Evolutionary conservation across 495 filamentous ascomycete species (phyloP), one percentile per base, ranked within the genome.

Genomic region (Xylaria curta): DNA sequence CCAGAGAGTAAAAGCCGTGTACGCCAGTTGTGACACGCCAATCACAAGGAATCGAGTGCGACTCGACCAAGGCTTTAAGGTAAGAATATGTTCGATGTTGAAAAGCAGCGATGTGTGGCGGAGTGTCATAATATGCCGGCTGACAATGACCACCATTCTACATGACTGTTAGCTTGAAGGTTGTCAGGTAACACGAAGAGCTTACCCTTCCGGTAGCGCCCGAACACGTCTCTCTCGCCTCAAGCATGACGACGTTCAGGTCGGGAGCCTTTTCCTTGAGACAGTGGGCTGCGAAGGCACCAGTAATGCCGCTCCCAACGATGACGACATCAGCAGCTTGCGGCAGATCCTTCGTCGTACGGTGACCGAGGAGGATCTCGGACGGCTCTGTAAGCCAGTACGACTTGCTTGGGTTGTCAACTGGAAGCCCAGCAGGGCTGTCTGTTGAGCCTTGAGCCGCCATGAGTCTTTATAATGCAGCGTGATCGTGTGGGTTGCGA

Each of bases 81-180:
- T 85, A 82, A 21, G 78, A 63, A 69, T 84, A 89, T 70, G 90
- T 93, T 33, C 80, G 79, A 21, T 92, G 79, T 75, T 94, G 91
- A 76, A 93, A 94, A 1, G 77, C 79, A n/a, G 87, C 88, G 46
- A 92, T 81, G 26, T 87, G 78, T 36, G 86, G 80, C 9, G 79
- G 66, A 42, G 80, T 76, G 46, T 72, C 46, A 78, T 90, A 91
- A 62, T 91, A 75, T 1, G 87, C 76, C 4, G 92, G 89, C 65
- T 91, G 89, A 78, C 90, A 92, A 75, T 94, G 91, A 4, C 92
- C 92, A 62, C 92, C 91, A 76, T 94, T 94, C 83, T 89, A 74
- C 6, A 44, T 44, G 36, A 62, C 36, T 26, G 59, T 62, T 62
- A 62, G 36, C 36, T 62, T 44, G 59, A 61, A 31, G 58, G 17